Base-by-base conservation (phyloP, 2,329 filamentous ascomycete species). In the Scytalidium sp. region DNA sequence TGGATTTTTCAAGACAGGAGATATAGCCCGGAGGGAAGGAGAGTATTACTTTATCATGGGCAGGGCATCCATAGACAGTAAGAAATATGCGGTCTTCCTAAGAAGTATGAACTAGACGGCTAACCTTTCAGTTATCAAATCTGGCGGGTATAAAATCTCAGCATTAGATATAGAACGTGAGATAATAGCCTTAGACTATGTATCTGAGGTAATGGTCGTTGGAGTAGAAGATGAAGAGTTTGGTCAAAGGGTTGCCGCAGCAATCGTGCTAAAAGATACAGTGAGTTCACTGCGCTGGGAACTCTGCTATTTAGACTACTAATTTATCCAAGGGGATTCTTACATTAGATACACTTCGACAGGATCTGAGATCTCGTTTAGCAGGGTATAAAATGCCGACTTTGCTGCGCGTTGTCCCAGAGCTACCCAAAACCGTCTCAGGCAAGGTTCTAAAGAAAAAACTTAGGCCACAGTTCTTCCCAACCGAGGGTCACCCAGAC, bases 1-100 rank as follows among this genome's bases (percentile, higher is more conserved):
- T 52, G 80, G 83, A 2, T 89, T 85, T 85, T 70, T 88, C 53
- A 81, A 80, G 60, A 88, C 84, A 1, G 85, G 86, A 1, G 86
- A 89, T 58, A 76, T 88, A 40, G 47, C n/a, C 6, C 60, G 70
- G 13, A 60, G 60, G 52, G 67, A 73, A 49, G 70, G 69, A 2
- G 64, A 63, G 17, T 73, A 73, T 23, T 74, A 72, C 53, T 74
- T 58, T 39, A 73, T 75, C 39, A 55, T 72, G 21, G 72, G 72
- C 11, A 63, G 71, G 19, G 70, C 68, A 7, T 70, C 66, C 22
- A 61, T 73, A 5, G 73, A 75, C 45, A 73, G 42, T 44, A 44
- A 27, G 42, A 21, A 8, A 27, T 6, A 8, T 44, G n/a, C 19
- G 11, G 10, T 10, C 13, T 22, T n/a, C 8, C 42, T 21, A n/a